Conservation (phyloP, 139 green algal genomes). For the Tetraselmis chui region DNA sequence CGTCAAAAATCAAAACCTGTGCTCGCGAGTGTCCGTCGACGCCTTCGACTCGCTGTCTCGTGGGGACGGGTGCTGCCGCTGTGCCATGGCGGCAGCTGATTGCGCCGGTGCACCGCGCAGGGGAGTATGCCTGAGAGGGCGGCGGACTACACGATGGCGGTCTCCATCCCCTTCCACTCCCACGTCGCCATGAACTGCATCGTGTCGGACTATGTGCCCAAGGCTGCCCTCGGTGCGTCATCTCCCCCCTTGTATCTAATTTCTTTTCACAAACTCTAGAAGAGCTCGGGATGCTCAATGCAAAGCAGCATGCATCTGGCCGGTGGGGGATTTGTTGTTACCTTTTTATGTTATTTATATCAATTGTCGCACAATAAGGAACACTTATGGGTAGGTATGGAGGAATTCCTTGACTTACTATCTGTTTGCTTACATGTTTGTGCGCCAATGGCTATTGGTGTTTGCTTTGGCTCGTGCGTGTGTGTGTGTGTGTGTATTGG, state of each 20-base stretch:
- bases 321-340: too few relatives aligned
- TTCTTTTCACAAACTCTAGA: not conserved
- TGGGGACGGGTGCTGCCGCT: too few relatives aligned
- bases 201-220: constrained; percentile 71
- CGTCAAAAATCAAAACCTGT: too few relatives aligned
- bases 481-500: too few relatives aligned
- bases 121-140: constrained; percentile 19
- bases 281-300: too few relatives aligned
- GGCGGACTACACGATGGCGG: constrained; percentile 41
- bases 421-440: not conserved
- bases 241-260: not conserved
- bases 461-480: not conserved
- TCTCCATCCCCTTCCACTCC: constrained; percentile 60
- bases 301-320: too few relatives aligned
- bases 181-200: constrained; percentile 65
- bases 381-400: not conserved
- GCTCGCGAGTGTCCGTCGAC: too few relatives aligned
- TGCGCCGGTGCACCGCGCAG: not conserved
- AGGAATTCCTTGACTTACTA: not conserved
- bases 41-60: too few relatives aligned
- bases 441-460: not conserved
- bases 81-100: not conserved
- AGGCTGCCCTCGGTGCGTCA: constrained; percentile 35
- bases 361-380: not conserved
- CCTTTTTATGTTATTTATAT: too few relatives aligned